Evolutionary conservation across 306 rosid species (phyloP), one percentile per base, ranked within the genome.

Genomic region (Notholithocarpus densiflorus): DNA sequence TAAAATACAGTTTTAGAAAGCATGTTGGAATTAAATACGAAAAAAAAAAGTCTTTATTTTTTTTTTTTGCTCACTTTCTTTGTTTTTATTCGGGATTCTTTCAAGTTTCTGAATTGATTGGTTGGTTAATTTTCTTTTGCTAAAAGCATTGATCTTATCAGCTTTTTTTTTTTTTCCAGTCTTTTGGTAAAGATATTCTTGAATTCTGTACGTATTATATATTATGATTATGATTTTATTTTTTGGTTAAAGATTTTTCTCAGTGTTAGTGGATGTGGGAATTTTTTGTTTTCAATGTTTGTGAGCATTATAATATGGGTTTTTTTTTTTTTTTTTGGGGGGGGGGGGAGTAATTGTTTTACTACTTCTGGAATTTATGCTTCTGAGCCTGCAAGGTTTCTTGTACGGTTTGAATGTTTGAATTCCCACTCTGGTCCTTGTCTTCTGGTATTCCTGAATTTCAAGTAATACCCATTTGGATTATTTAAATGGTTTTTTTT

Each of bases 301-400:
- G 23, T 68, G 17, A 61, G 75, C 82, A 75, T 89, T 84, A 4
- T 54, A 54, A 34, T 61, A 73, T 79, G 23, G 65, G 55, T 82
- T 79, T 55, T 26, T 56, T 43, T 29, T 32, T 68, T 52, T 66
- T 71, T 55, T 24, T 54, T 81, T 80, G 43, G 43, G 43, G 2
- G 40, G 40, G 0, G 43, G 9, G 32, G 2, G 74, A 79, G 80
- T 60, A 68, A 69, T 78, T 79, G 40, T 66, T 69, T 83, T 82
- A n/a, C 72, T 76, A 60, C 81, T 71, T 40, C 64, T 26, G 70
- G 71, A 85, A 75, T 83, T 78, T 81, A 52, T 84, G 84, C 77
- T 73, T 77, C 80, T 51, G 77, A 73, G 40, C 65, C 68, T 77
- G 80, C 56, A 81, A 85, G 75, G 56, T 84, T 86, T 64, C 73